Percentiles rank a stretch among this genome's conserved stretches.
Conservation (phyloP, 1,284 basidiomycete genomes). For the Ustilago loliicola region DNA sequence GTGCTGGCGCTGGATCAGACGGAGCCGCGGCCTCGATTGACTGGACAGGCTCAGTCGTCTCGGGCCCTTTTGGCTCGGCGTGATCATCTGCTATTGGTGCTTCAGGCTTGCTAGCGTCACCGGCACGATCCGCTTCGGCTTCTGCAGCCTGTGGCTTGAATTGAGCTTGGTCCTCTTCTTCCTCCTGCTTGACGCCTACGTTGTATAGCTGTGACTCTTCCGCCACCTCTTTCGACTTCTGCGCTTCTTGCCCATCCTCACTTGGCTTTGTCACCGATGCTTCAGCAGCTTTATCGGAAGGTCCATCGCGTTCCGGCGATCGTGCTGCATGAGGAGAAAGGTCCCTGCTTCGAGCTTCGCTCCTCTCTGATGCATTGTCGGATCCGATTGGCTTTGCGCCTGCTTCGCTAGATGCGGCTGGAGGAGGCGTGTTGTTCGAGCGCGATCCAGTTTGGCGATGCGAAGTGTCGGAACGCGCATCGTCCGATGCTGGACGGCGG, state of each 20-base stretch:
- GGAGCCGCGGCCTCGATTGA: not conserved
- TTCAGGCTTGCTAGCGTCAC: not conserved
- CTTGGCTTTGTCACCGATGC: not conserved
- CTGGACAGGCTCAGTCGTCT: not conserved
- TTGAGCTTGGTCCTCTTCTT: not conserved
- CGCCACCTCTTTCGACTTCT: not conserved
- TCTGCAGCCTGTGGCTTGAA: not conserved
- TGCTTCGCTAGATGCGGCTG: conserved; percentile 26
- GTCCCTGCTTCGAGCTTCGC: conserved; percentile 35
- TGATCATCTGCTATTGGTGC: not conserved
- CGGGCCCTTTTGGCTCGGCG: not conserved
- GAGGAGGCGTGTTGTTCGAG: conserved; percentile 37
- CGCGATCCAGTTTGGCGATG: conserved; percentile 25
- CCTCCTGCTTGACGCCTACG: not conserved
- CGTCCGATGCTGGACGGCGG: conserved; percentile 34
- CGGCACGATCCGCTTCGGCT: not conserved
- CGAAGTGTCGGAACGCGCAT: conserved; percentile 37
- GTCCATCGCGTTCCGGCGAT: conserved; percentile 4
- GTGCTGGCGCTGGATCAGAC: not conserved
- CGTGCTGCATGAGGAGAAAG: conserved; percentile 24
- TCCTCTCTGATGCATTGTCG: conserved; percentile 31
- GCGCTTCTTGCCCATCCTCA: not conserved
- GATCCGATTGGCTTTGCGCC: conserved; percentile 17
- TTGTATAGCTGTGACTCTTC: not conserved
- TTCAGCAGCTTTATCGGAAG: not conserved